Evolutionary conservation across 257 asterid genomes (phyloP).

Genomic region (Datura wrightii): DNA sequence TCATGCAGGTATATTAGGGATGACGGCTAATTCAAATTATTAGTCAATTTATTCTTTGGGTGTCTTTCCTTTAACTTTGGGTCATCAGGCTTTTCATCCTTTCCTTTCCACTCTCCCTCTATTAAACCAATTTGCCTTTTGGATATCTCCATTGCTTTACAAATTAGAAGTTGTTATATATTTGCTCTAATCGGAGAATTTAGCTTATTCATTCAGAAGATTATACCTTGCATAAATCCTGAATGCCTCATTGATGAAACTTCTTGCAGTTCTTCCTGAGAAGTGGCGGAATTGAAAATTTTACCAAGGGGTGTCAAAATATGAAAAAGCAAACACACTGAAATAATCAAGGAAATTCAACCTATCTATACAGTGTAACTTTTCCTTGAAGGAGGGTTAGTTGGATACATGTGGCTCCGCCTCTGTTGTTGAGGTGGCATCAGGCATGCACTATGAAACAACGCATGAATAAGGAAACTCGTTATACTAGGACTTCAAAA

Average conservation of each 20-base stretch:
- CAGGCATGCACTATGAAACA: neutral
- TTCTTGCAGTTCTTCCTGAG: neutral
- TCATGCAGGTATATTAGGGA: constrained; percentile 69
- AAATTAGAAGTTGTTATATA: neutral
- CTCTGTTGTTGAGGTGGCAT: neutral
- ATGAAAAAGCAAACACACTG: too few relatives aligned
- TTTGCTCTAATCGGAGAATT: neutral
- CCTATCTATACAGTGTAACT: too few relatives aligned
- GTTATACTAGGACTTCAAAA: too few relatives aligned
- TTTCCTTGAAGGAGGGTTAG: too few relatives aligned
- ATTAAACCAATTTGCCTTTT: neutral
- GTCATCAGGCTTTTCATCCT: too few relatives aligned
- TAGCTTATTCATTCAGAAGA: neutral
- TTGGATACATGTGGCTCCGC: too few relatives aligned
- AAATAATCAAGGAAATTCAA: too few relatives aligned
- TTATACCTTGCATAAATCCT: neutral
- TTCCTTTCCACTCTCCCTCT: neutral
- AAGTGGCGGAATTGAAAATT: too few relatives aligned
- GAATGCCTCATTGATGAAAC: neutral
- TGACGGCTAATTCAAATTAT: neutral
- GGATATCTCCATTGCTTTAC: neutral
- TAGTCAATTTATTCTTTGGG: neutral
- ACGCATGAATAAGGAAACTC: neutral
- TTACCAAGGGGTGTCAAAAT: too few relatives aligned
- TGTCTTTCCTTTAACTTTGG: neutral